Conservation (phyloP, 176 grass and related monocot genomes). For the Cenchrus fungigraminus region DNA sequence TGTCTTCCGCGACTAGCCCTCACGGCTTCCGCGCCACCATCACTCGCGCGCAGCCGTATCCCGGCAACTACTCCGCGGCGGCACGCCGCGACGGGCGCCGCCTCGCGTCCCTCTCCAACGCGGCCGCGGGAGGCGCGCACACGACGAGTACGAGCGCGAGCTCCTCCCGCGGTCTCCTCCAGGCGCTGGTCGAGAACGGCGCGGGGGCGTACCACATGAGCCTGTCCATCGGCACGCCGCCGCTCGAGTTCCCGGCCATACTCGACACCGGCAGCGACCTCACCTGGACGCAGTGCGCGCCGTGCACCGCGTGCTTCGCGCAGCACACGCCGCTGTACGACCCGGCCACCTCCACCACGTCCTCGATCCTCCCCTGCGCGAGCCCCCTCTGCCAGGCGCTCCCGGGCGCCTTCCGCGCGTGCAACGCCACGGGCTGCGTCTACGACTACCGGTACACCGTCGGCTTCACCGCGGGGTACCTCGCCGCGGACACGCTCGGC, state of each 20-base stretch:
- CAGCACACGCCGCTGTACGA: slow-evolving; percentile 58
- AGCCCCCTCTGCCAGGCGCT: slow-evolving; percentile 26
- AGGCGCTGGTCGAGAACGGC: slow-evolving; percentile 19
- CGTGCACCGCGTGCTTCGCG: slow-evolving; percentile 46
- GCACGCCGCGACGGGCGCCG: slow-evolving; percentile 32
- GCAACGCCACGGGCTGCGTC: slow-evolving; percentile 46
- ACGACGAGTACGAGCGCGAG: neutral
- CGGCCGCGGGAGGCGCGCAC: neutral
- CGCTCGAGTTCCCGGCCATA: slow-evolving; percentile 31
- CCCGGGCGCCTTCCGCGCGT: slow-evolving; percentile 5
- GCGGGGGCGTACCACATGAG: slow-evolving; percentile 50
- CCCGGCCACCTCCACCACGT: slow-evolving; percentile 51
- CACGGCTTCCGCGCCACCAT: slow-evolving; percentile 41
- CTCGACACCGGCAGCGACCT: slow-evolving; percentile 67
- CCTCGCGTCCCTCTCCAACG: neutral
- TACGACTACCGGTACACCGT: slow-evolving; percentile 54
- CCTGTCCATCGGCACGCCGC: slow-evolving; percentile 60
- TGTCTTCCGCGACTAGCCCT: neutral
- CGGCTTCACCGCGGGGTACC: slow-evolving; percentile 45
- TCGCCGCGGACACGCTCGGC: slow-evolving; percentile 45
- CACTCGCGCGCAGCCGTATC: neutral
- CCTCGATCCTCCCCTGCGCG: slow-evolving; percentile 41
- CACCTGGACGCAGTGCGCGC: slow-evolving; percentile 62
- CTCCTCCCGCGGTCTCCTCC: neutral
- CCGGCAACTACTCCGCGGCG: neutral